Percentiles rank a stretch among this genome's conserved stretches.
Conservation (phyloP, 2,329 filamentous ascomycete species). For the Mariannaea sp. region DNA sequence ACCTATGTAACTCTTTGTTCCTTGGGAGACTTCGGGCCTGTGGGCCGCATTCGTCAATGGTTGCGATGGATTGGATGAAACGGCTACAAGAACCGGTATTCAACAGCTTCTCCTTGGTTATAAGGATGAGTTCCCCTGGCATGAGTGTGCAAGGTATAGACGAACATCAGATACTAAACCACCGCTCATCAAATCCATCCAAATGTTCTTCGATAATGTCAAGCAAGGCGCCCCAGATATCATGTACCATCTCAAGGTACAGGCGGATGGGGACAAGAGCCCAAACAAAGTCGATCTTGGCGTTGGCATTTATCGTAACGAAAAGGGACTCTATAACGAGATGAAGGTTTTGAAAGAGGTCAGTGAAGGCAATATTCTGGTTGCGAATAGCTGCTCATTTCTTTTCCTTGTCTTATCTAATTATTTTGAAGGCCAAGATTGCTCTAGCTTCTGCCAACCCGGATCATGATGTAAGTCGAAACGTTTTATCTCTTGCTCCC, state of each 20-base stretch:
- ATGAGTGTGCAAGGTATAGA: neutral
- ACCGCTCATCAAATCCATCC: neutral
- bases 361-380: neutral
- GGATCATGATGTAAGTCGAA: slow-evolving; percentile 36
- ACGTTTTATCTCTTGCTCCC: neutral
- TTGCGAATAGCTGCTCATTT: neutral
- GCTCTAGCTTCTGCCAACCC: slow-evolving; percentile 25
- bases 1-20: too few species aligned
- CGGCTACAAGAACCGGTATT: neutral
- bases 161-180: neutral
- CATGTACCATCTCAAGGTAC: slow-evolving; percentile 42
- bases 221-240: slow-evolving; percentile 38
- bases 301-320: slow-evolving; percentile 45
- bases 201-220: slow-evolving; percentile 35
- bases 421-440: slow-evolving; percentile 31
- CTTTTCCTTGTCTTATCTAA: neutral
- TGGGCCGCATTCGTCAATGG: too few species aligned
- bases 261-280: slow-evolving; percentile 37
- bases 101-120: neutral
- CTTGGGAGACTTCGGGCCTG: too few species aligned
- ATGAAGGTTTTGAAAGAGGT: slow-evolving; percentile 34
- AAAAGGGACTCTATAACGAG: slow-evolving; percentile 41
- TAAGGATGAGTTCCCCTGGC: neutral
- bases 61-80: neutral
- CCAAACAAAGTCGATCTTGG: slow-evolving; percentile 44